Conservation (phyloP, 2,329 filamentous ascomycete species). For the Ophiocordyceps camponoti-saundersi region DNA sequence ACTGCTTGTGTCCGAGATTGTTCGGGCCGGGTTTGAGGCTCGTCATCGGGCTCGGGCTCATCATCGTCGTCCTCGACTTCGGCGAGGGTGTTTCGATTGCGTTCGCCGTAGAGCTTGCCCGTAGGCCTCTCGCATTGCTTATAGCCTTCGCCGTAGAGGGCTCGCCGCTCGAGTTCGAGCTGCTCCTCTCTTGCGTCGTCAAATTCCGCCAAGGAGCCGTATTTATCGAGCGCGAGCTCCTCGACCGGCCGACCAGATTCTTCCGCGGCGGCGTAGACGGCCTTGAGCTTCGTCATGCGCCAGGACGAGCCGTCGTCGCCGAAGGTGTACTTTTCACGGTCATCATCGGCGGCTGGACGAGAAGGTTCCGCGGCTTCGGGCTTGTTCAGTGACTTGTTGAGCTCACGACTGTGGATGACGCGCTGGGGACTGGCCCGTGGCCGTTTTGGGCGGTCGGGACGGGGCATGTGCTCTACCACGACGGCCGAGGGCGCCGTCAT, state of each 20-base stretch:
- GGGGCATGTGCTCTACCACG: slow-evolving; percentile 68
- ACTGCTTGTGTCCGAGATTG: slow-evolving; percentile 22
- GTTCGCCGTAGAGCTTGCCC: slow-evolving; percentile 69
- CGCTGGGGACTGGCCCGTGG: slow-evolving; percentile 45
- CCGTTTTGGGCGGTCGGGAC: slow-evolving; percentile 28
- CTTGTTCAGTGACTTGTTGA: slow-evolving; percentile 51
- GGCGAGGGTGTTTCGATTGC: slow-evolving; percentile 42
- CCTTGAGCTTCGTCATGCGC: slow-evolving; percentile 90
- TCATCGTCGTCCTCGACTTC: slow-evolving; percentile 1
- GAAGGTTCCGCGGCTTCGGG: slow-evolving; percentile 29
- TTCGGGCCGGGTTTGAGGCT: slow-evolving; percentile 34
- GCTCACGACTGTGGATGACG: slow-evolving; percentile 61
- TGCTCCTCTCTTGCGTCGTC: slow-evolving; percentile 89
- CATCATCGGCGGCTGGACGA: slow-evolving; percentile 21
- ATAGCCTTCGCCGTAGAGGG: slow-evolving; percentile 72
- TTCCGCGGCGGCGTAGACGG: slow-evolving; percentile 65
- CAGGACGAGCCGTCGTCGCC: slow-evolving; percentile 82
- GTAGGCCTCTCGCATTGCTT: slow-evolving; percentile 73
- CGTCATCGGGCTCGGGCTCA: too few relatives aligned
- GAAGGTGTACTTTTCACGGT: slow-evolving; percentile 56
- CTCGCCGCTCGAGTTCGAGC: slow-evolving; percentile 70
- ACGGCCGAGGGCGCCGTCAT: slow-evolving; percentile 79
- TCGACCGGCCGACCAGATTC: slow-evolving; percentile 59
- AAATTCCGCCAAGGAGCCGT: slow-evolving; percentile 66
- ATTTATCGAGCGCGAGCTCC: slow-evolving; percentile 68